Evolutionary conservation across 345 rosid genomes (phyloP), one percentile per base, ranked within the genome.

Genomic region (Sapria himalayana): DNA sequence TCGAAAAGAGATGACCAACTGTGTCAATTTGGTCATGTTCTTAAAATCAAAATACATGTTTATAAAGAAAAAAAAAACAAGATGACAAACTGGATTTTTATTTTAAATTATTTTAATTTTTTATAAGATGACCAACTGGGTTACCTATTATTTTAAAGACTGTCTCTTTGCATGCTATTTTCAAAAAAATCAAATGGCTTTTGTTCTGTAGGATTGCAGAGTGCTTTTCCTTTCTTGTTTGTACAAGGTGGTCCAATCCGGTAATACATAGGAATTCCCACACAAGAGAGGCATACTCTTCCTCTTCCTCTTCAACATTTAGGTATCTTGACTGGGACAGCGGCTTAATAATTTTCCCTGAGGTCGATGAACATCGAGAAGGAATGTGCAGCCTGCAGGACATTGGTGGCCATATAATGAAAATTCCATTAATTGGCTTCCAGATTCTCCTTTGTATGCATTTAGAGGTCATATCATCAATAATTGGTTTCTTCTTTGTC

Each of bases 161-260:
- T n/a, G n/a, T n/a, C n/a, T n/a, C n/a, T n/a, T n/a, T n/a, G n/a
- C n/a, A n/a, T n/a, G n/a, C n/a, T n/a, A n/a, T n/a, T n/a, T n/a
- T n/a, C n/a, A n/a, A n/a, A n/a, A n/a, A n/a, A n/a, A n/a, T n/a
- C n/a, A n/a, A n/a, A n/a, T n/a, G n/a, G n/a, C n/a, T n/a, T 45
- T 63, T 18, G 43, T 37, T 47, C 38, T 66, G 56, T 84, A 86
- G 92, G 43, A 78, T 81, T 54, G 94, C 97, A 15, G 82, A 86
- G 70, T 78, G 89, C 70, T 86, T 85, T 58, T 74, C 97, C 31
- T 85, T 71, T 63, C 94, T 85, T 40, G 96, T 85, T 50, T 78
- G 94, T 54, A 75, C 94, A 25, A 81, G 63, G 66, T 81, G 92
- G 97, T 81, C 92, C 5, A 86, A 86, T 61, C 94, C 94, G 43